These are phyloP conservation scores for Diaporthe sp. DNA, from an alignment of 2,329 filamentous ascomycete genomes.

Conservation along the genomic window DNA sequence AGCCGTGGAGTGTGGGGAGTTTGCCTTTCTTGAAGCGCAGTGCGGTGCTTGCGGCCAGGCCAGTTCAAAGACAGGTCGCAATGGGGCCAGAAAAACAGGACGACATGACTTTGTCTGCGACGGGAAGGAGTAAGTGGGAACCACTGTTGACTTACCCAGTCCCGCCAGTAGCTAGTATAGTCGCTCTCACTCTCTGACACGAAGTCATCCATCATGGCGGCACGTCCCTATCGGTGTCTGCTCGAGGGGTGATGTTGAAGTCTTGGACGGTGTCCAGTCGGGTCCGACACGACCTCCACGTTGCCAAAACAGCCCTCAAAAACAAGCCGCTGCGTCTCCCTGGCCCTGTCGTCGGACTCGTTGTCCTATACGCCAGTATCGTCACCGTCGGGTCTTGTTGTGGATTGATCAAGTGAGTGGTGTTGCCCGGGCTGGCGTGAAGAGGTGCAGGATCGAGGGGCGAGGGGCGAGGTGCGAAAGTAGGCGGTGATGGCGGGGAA, in stretches of 20 bases:
- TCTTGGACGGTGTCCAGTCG: constrained; percentile 22
- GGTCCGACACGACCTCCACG: constrained; percentile 13
- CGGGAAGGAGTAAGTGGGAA: not conserved
- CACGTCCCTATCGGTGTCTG: not conserved
- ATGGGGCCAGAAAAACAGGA: constrained; percentile 25
- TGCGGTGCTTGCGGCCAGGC: constrained; percentile 10
- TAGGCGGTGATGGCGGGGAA: constrained; percentile 36
- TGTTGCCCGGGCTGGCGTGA: constrained; percentile 10
- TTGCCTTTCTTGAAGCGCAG: constrained; percentile 16
- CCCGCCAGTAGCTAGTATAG: constrained; percentile 99
- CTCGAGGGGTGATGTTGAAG: not conserved
- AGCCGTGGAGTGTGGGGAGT: constrained; percentile 17
- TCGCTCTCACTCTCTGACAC: constrained; percentile 98
- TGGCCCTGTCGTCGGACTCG: not conserved
- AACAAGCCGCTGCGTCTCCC: constrained; percentile 9
- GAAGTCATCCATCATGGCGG: constrained; percentile 88
- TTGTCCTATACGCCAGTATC: constrained; percentile 6
- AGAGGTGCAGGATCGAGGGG: constrained; percentile 17
- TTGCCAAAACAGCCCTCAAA: constrained; percentile 23
- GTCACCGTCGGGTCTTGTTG: constrained; percentile 21
- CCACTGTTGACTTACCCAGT: constrained; percentile 82
- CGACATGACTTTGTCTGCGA: not conserved
- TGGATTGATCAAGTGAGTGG: constrained; percentile 23
- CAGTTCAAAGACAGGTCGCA: constrained; percentile 15
- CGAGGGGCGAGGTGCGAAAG: constrained; percentile 10